Conservation (phyloP, 306 rosid genomes). For the Fragaria nilgerrensis region DNA sequence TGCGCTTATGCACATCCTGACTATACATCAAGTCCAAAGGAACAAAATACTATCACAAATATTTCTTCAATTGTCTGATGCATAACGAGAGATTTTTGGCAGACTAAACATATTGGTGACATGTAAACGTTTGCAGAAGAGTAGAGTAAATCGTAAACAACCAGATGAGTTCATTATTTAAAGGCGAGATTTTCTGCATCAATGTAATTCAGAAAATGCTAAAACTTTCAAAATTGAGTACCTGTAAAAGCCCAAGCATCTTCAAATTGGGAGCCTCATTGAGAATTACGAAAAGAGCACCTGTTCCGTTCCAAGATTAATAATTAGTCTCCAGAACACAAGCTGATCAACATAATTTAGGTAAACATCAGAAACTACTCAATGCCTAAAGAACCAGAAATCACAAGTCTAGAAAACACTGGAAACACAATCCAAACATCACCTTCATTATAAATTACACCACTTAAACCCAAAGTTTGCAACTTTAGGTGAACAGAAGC, state of each 20-base stretch:
- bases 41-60: neutral
- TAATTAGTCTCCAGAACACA: slow-evolving; percentile 29
- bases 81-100: neutral
- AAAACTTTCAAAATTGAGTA: slow-evolving; percentile 8
- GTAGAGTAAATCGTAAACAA: neutral
- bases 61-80: neutral
- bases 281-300: slow-evolving; percentile 78
- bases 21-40: neutral
- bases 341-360: neutral
- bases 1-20: neutral
- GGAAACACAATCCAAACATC: neutral
- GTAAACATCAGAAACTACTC: slow-evolving; percentile 1
- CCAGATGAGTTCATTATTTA: neutral
- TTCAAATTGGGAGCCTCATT: slow-evolving; percentile 80
- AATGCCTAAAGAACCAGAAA: neutral
- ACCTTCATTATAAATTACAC: neutral
- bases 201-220: neutral
- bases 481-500: slow-evolving; percentile 6
- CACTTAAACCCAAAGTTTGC: neutral
- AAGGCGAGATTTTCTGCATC: neutral
- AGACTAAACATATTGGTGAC: neutral
- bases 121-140: neutral
- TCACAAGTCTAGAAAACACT: neutral
- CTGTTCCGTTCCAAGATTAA: slow-evolving; percentile 44
- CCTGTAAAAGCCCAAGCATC: slow-evolving; percentile 93